These are phyloP conservation scores for Claviceps sp. DNA, from an alignment of 2,329 filamentous ascomycete species.

Conservation along the genomic window DNA sequence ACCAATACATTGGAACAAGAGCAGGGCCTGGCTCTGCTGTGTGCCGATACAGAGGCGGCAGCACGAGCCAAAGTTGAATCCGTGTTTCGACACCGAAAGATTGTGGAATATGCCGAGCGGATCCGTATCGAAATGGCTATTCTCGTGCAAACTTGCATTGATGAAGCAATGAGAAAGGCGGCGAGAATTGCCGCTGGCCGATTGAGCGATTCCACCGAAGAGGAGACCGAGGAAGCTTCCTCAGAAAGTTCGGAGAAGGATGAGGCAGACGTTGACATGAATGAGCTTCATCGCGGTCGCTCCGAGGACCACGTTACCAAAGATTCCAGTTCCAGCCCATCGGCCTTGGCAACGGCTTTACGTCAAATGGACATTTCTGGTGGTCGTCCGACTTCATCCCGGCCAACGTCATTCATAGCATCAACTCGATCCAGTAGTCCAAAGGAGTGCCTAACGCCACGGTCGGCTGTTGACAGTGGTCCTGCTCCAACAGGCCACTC, in stretches of 20 bases:
- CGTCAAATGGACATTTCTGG: conserved; percentile 23
- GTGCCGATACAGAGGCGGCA: conserved; percentile 74
- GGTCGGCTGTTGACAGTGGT: conserved; percentile 54
- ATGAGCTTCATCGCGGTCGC: conserved; percentile 8
- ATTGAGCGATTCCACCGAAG: conserved; percentile 61
- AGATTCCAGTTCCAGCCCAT: conserved; percentile 25
- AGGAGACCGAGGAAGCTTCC: conserved; percentile 30
- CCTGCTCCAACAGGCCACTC: conserved; percentile 43
- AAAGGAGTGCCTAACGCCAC: conserved; percentile 78
- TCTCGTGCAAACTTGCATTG: conserved; percentile 89
- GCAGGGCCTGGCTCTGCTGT: conserved; percentile 76
- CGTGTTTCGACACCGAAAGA: conserved; percentile 78
- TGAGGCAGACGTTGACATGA: conserved; percentile 5
- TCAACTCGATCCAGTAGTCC: conserved; percentile 85
- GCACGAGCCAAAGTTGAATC: conserved; percentile 86
- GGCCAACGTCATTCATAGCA: conserved; percentile 38
- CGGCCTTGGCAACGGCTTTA: conserved; percentile 42
- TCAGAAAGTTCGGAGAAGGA: conserved; percentile 7
- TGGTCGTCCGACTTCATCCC: conserved; percentile 25
- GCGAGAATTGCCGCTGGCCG: conserved; percentile 76
- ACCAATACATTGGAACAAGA: conserved; percentile 87
- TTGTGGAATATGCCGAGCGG: conserved; percentile 90
- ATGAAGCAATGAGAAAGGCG: conserved; percentile 81
- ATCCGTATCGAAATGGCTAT: conserved; percentile 90
- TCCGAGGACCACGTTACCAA: conserved; percentile 4